These are phyloP conservation scores for Penicillium sp. DNA, from an alignment of 2,329 filamentous ascomycete genomes.

Conservation along the genomic window DNA sequence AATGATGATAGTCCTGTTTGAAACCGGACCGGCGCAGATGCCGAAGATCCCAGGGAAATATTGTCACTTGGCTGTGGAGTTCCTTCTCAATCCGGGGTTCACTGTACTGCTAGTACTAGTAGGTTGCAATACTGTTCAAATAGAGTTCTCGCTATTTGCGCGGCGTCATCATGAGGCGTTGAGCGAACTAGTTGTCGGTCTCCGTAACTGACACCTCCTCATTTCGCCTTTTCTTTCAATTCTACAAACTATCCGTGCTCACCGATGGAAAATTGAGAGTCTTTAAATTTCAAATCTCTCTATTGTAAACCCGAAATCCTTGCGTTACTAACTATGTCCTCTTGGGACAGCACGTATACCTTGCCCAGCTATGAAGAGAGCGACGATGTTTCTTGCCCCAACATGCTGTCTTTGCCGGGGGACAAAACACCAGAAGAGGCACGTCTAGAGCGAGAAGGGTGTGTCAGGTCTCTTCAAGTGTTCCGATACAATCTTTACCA, in stretches of 20 bases:
- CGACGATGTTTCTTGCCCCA: background rate
- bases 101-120: too few species aligned
- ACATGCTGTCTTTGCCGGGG: background rate
- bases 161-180: background rate
- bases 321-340: background rate
- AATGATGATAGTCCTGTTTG: background rate
- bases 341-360: background rate
- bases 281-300: background rate
- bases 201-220: background rate
- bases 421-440: background rate
- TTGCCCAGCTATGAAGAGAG: background rate
- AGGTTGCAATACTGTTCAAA: too few species aligned
- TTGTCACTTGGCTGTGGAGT: background rate
- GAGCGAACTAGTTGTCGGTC: background rate
- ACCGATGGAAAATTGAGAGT: background rate
- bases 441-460: conserved; percentile 1
- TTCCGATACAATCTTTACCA: conserved; percentile 7
- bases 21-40: background rate
- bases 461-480: conserved; percentile 6
- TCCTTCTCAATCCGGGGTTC: background rate
- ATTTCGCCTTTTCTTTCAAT: background rate
- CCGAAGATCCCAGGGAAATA: background rate
- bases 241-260: background rate
- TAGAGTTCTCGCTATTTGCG: too few species aligned
- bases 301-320: background rate